phyloP scores from a whole-genome alignment of 768 basidiomycete species.

The Rhodocollybia butyracea region DNA sequence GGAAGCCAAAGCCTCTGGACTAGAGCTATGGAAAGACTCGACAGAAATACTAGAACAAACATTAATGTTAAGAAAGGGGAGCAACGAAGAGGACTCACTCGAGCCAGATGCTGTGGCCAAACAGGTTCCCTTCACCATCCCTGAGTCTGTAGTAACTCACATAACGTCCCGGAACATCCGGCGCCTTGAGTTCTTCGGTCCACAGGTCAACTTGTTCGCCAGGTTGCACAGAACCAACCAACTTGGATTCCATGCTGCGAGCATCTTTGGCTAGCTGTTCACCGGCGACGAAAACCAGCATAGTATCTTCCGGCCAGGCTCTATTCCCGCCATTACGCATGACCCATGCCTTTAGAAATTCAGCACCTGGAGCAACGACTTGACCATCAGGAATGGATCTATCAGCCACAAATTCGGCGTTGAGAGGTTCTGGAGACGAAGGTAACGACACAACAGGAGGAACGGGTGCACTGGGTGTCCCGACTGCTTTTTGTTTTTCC shows the following conservation, averaged over 20 bases:
- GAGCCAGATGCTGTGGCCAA: slow-evolving; percentile 77
- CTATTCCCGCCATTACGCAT: slow-evolving; percentile 61
- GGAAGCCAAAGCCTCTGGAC: slow-evolving; percentile 13
- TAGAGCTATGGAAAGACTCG: slow-evolving; percentile 33
- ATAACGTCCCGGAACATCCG: slow-evolving; percentile 69
- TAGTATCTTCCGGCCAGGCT: slow-evolving; percentile 69
- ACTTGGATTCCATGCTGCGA: slow-evolving; percentile 27
- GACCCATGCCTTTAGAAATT: slow-evolving; percentile 83
- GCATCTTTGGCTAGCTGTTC: slow-evolving; percentile 43
- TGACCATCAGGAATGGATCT: slow-evolving; percentile 75
- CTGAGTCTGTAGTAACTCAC: slow-evolving; percentile 74
- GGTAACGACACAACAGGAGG: background rate
- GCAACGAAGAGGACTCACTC: slow-evolving; percentile 50
- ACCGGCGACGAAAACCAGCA: slow-evolving; percentile 70
- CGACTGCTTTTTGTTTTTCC: slow-evolving; percentile 5
- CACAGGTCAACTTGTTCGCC: slow-evolving; percentile 63
- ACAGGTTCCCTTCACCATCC: slow-evolving; percentile 54
- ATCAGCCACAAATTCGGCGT: slow-evolving; percentile 60
- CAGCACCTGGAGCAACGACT: slow-evolving; percentile 75
- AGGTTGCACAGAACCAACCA: slow-evolving; percentile 53
- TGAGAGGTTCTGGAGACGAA: slow-evolving; percentile 23
- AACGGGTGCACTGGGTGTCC: background rate
- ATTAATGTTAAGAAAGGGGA: background rate
- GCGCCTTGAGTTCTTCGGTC: slow-evolving; percentile 80
- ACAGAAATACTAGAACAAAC: slow-evolving; percentile 55